phyloP scores from a whole-genome alignment of 441 rosid genomes.

The Caryocar brasiliense region DNA sequence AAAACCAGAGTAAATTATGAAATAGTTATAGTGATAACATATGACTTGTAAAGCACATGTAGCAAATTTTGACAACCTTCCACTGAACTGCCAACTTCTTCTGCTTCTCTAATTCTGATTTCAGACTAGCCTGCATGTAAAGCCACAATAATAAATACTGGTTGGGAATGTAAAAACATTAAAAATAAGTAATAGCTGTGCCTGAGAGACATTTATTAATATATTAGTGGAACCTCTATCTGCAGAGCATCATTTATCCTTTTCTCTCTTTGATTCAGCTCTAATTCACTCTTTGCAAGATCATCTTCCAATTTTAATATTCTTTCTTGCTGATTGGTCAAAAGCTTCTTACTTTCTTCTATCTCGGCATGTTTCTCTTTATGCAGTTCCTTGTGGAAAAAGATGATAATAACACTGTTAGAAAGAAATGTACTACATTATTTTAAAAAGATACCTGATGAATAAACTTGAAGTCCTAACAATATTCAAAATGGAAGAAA shows the following conservation, averaged over 20 bases:
- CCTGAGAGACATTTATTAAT: too few species aligned
- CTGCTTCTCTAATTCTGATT: slow-evolving; percentile 50
- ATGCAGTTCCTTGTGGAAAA: slow-evolving; percentile 46
- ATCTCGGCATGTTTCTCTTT: slow-evolving; percentile 55
- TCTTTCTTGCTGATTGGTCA: slow-evolving; percentile 50
- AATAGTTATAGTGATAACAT: too few species aligned
- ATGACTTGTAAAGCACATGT: too few species aligned
- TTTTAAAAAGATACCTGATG: too few species aligned
- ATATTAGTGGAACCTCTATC: slow-evolving; percentile 44
- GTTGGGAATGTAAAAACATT: background rate
- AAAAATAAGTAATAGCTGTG: too few species aligned
- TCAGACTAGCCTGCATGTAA: slow-evolving; percentile 40
- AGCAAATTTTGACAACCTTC: slow-evolving; percentile 34
- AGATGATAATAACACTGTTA: slow-evolving; percentile 1
- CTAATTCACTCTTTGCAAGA: slow-evolving; percentile 49
- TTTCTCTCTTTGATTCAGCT: slow-evolving; percentile 58
- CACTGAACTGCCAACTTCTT: slow-evolving; percentile 26
- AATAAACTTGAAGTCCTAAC: too few species aligned
- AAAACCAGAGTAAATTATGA: too few species aligned
- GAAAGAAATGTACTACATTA: too few species aligned
- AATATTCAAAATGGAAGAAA: too few species aligned
- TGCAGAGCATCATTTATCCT: slow-evolving; percentile 50
- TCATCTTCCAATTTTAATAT: slow-evolving; percentile 63
- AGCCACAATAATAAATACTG: slow-evolving; percentile 1
- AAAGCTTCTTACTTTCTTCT: slow-evolving; percentile 40